Evolutionary conservation across 257 asterid species (phyloP), one percentile per base, ranked within the genome.

Genomic region (Solanum pennellii): DNA sequence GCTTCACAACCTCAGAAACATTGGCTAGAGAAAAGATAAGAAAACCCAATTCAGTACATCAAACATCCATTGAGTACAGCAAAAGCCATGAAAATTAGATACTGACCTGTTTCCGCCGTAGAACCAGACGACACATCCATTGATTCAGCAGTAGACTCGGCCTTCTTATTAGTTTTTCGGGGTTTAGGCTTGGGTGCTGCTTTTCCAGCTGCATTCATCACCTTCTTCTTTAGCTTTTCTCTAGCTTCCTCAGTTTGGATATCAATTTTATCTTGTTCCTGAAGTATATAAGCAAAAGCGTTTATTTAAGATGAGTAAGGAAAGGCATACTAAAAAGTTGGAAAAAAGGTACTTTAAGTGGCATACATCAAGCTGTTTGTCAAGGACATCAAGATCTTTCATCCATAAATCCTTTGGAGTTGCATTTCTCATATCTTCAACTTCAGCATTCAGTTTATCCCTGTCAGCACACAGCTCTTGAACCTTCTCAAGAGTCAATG

Each of bases 341-440:
- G 21, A 31, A 71, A 44, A 68, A 44, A 45, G 41, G 45, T 39
- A 45, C 69, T 42, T 71, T 42, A 29, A 65, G 62, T 23, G 82
- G 87, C 60, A 86, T 90, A 97, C 99, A 79, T 94, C 94, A 87
- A 93, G 92, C 90, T 93, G 94, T 27, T 5, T 65, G 87, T 96
- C 98, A 12, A 97, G 94, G 88, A 92, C 93, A 76, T 92, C 98
- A 23, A 97, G 96, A 93, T 97, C 99, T 74, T 89, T 92, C 74
- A 56, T 59, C 99, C 99, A 97, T 88, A 97, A 89, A 83, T 94
- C 79, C 88, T 87, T 92, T 9, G 93, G 93, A 59, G 99, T 90
- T 49, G 97, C 88, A 41, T 88, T 92, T 92, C 94, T 94, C 92
- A 96, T 88, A 23, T 92, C 96, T 69, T 92, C 97, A 69, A 96